A percentile compares a stretch with the other conserved stretches of the same genome.
Evolutionary conservation across 2,329 filamentous ascomycete species (phyloP).

Genomic region (Alternaria arborescens): DNA sequence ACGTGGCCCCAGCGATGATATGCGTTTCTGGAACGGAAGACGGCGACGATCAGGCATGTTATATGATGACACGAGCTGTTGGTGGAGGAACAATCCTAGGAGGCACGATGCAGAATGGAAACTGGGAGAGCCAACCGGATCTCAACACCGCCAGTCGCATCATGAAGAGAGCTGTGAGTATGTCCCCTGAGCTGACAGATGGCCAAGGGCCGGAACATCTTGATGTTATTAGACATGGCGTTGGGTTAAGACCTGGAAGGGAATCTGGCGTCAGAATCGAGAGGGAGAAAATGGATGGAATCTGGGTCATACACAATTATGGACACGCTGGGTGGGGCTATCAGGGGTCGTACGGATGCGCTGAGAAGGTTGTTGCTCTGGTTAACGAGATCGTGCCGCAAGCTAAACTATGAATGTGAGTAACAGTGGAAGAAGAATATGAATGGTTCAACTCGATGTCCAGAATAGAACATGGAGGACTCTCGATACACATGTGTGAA

Average conservation of each 20-base stretch:
- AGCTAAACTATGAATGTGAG: neutral
- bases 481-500: neutral
- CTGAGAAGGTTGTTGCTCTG: conserved; percentile 18
- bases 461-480: neutral
- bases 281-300: conserved; percentile 68
- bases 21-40: conserved; percentile 76
- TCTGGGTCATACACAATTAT: conserved; percentile 78
- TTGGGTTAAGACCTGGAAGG: conserved; percentile 80
- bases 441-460: neutral
- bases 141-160: conserved; percentile 79
- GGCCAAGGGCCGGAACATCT: conserved; percentile 71
- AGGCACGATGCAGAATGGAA: conserved; percentile 79
- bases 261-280: conserved; percentile 78
- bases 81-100: conserved; percentile 82
- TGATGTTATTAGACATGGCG: conserved; percentile 79
- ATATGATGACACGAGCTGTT: conserved; percentile 81
- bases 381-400: neutral
- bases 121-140: conserved; percentile 80
- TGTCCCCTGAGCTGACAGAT: conserved; percentile 70
- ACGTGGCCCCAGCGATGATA: conserved; percentile 75
- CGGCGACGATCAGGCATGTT: conserved; percentile 73
- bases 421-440: neutral
- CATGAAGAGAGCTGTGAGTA: conserved; percentile 76
- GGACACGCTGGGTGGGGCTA: conserved; percentile 81
- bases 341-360: conserved; percentile 55